Conservation (phyloP, 352 stramenopile genomes). For the Globisporangium nodosum region DNA sequence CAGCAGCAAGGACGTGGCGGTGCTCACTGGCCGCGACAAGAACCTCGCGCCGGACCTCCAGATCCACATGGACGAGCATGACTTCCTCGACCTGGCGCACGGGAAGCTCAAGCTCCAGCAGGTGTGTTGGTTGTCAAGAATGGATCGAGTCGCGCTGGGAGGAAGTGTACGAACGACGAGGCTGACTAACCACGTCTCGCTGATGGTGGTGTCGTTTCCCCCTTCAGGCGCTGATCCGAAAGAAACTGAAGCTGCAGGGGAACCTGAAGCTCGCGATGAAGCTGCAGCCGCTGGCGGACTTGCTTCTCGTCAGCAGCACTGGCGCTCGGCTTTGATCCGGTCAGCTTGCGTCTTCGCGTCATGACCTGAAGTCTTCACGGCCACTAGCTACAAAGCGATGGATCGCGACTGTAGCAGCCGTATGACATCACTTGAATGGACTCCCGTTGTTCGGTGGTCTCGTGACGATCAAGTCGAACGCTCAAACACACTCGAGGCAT, state of each 20-base stretch:
- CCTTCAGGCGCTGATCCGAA: conserved; percentile 40
- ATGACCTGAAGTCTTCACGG: too few relatives aligned
- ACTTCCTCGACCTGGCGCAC: conserved; percentile 56
- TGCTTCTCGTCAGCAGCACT: conserved; percentile 36
- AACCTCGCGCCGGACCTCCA: conserved; percentile 47
- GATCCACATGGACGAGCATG: conserved; percentile 59
- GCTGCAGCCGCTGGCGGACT: conserved; percentile 55
- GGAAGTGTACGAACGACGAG: not conserved
- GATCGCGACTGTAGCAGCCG: too few relatives aligned
- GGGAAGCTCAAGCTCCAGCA: conserved; percentile 59
- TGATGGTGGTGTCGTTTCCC: not conserved
- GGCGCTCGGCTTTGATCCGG: conserved; percentile 3
- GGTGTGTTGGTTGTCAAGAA: conserved; percentile 11
- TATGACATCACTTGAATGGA: too few relatives aligned
- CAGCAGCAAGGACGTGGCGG: conserved; percentile 30
- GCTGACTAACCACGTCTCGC: not conserved
- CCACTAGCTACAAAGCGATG: too few relatives aligned
- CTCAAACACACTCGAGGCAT: too few relatives aligned
- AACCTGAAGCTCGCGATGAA: conserved; percentile 77
- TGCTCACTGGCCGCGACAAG: conserved; percentile 43
- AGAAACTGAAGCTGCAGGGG: conserved; percentile 57
- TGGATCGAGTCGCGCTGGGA: not conserved
- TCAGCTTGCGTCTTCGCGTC: too few relatives aligned
- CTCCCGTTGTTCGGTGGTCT: too few relatives aligned
- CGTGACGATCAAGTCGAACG: too few relatives aligned